Evolutionary conservation across 805 yeast species (phyloP).

Genomic region (Allodekkera sacchari): DNA sequence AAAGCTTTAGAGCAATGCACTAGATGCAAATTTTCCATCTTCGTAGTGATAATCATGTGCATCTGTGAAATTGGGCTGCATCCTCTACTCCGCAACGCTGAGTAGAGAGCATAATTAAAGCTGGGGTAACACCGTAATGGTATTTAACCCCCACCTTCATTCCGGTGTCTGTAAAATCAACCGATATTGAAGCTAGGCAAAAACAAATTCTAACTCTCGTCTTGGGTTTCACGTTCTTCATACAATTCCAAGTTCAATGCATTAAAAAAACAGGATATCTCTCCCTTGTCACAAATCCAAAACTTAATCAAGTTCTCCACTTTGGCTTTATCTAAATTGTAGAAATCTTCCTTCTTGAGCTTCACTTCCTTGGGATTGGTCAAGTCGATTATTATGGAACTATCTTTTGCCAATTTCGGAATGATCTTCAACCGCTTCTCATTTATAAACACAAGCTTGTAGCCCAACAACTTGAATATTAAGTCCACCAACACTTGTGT

Average conservation of each 20-base stretch:
- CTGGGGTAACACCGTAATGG: too few relatives aligned
- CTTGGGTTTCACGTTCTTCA: slow-evolving; percentile 25
- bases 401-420: slow-evolving; percentile 30
- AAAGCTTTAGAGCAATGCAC: too few relatives aligned
- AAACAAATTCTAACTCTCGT: background rate
- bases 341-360: slow-evolving; percentile 52
- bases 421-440: slow-evolving; percentile 48
- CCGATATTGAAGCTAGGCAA: too few relatives aligned
- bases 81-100: too few relatives aligned
- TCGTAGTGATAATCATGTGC: too few relatives aligned
- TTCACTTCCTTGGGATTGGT: slow-evolving; percentile 7
- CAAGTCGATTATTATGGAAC: slow-evolving; percentile 16
- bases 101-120: too few relatives aligned
- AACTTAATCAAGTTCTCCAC: slow-evolving; percentile 47
- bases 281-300: slow-evolving; percentile 63
- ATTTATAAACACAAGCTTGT: slow-evolving; percentile 56
- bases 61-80: too few relatives aligned
- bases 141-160: too few relatives aligned
- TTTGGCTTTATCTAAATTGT: slow-evolving; percentile 30
- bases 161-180: too few relatives aligned
- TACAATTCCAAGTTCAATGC: slow-evolving; percentile 63
- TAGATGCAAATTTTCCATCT: too few relatives aligned
- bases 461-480: slow-evolving; percentile 64
- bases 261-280: slow-evolving; percentile 71
- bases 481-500: slow-evolving; percentile 65